A percentile compares a stretch with the other conserved stretches of the same genome.
Conservation (phyloP, 1,284 basidiomycete genomes). For the Xerocomus tenax region DNA sequence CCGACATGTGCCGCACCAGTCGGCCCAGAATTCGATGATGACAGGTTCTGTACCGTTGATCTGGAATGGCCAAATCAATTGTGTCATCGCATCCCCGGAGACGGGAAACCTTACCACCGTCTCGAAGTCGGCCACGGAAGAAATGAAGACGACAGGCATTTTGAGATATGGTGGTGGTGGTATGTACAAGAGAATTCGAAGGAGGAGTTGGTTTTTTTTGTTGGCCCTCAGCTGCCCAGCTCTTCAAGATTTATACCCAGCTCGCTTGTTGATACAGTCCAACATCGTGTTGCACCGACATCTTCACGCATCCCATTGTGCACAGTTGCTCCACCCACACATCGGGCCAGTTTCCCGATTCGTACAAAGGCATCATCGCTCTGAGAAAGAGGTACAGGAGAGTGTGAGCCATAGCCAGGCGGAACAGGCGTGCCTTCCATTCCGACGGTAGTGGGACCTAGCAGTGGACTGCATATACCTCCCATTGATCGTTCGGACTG, state of each 20-base stretch:
- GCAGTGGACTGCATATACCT: constrained; percentile 18
- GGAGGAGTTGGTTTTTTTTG: constrained; percentile 13
- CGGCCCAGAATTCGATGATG: constrained; percentile 74
- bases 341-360: constrained; percentile 22
- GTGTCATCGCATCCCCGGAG: background rate
- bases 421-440: constrained; percentile 29
- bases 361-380: constrained; percentile 14
- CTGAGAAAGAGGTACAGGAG: constrained; percentile 14
- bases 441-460: constrained; percentile 23
- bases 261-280: constrained; percentile 17
- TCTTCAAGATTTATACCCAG: constrained; percentile 23
- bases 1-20: constrained; percentile 68
- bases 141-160: constrained; percentile 23
- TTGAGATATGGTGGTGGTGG: constrained; percentile 9
- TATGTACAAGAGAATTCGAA: constrained; percentile 13
- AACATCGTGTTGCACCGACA: constrained; percentile 18
- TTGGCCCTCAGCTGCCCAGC: constrained; percentile 13
- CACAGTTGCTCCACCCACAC: constrained; percentile 18
- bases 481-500: constrained; percentile 17
- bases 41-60: constrained; percentile 50
- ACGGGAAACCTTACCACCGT: constrained; percentile 14
- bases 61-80: constrained; percentile 32
- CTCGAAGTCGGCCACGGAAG: constrained; percentile 25
- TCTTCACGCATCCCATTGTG: constrained; percentile 14
- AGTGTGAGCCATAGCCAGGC: constrained; percentile 24